Conservation (phyloP, 441 rosid genomes). For the Pelargonium cotyledonis region DNA sequence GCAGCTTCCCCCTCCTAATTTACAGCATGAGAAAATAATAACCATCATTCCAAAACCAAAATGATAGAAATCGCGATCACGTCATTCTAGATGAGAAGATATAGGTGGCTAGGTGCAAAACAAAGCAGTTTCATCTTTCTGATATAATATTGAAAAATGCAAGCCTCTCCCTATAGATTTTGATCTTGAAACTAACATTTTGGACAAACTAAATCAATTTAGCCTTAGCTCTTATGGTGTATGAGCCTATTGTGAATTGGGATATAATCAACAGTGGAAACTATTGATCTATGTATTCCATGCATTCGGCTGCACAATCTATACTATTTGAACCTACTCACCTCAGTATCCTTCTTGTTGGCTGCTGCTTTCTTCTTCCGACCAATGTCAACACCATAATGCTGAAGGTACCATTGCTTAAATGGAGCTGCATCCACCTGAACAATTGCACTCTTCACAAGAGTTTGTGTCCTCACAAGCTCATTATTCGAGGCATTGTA, state of each 20-base stretch:
- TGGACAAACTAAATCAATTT: no score
- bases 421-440: constrained; percentile 72
- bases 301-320: background rate
- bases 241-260: no score
- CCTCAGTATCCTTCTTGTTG: constrained; percentile 55
- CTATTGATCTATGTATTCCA: no score
- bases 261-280: no score
- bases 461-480: constrained; percentile 66
- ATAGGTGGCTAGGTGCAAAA: background rate
- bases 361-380: constrained; percentile 56
- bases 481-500: constrained; percentile 75
- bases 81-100: background rate
- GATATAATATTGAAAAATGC: no score
- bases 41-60: background rate
- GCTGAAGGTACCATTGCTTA: constrained; percentile 67
- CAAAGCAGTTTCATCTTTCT: no score
- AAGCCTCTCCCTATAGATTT: no score
- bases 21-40: background rate
- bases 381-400: constrained; percentile 63
- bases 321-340: constrained; percentile 6
- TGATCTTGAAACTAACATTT: no score
- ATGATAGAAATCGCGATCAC: background rate
- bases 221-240: no score
- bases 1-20: constrained; percentile 38
- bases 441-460: constrained; percentile 64